Conservation (phyloP, 352 stramenopile genomes). For the Aphanomyces euteiches region DNA sequence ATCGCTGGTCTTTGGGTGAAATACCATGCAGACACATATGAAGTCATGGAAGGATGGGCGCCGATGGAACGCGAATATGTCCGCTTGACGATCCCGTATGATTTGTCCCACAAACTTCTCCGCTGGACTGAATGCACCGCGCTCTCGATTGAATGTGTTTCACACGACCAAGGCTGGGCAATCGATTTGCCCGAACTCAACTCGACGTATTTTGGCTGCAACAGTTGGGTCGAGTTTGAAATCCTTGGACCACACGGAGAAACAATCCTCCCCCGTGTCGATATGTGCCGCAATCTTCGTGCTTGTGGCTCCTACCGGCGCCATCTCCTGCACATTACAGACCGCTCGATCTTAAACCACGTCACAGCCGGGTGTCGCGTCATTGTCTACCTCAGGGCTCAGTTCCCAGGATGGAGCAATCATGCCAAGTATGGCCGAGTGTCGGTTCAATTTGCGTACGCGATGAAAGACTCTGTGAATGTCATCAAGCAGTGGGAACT, state of each 20-base stretch:
- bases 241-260: not conserved
- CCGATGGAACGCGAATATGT: conserved; percentile 5
- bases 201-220: conserved; percentile 8
- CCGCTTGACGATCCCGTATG: not conserved
- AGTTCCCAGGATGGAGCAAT: conserved; percentile 16
- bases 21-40: conserved; percentile 1
- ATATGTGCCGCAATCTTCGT: conserved; percentile 18
- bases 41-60: conserved; percentile 17
- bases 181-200: conserved; percentile 14
- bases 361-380: not conserved
- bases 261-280: not conserved
- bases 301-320: not conserved
- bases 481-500: not conserved
- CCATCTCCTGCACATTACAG: conserved; percentile 16
- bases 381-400: conserved; percentile 15
- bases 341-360: not conserved
- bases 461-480: not conserved
- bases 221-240: conserved; percentile 26
- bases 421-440: conserved; percentile 12
- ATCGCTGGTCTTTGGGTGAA: not conserved
- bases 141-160: conserved; percentile 11
- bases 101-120: not conserved
- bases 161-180: conserved; percentile 26
- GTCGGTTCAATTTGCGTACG: not conserved
- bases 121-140: not conserved